Percentiles rank a stretch among this genome's conserved stretches.
phyloP scores from a whole-genome alignment of 768 basidiomycete species.

The Amanita phalloides region DNA sequence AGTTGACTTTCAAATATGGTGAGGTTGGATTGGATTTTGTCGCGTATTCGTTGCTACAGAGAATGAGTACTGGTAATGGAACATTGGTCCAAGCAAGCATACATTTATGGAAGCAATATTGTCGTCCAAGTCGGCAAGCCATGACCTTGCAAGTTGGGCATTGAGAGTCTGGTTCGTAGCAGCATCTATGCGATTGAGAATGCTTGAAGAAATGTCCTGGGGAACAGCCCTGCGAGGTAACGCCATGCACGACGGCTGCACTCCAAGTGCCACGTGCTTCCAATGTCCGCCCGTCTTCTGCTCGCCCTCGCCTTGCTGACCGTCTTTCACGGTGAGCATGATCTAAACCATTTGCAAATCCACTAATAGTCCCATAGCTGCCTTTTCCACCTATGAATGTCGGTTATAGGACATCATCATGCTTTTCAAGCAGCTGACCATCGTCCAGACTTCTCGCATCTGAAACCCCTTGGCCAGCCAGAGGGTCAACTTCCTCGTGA shows the following conservation, averaged over 20 bases:
- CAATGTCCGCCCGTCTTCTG: constrained; percentile 37
- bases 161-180: constrained; percentile 47
- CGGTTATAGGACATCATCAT: constrained; percentile 15
- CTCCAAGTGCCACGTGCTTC: constrained; percentile 7
- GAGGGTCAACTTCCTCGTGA: constrained; percentile 56
- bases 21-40: constrained; percentile 57
- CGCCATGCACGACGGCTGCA: constrained; percentile 37
- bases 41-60: constrained; percentile 54
- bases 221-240: constrained; percentile 49
- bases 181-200: constrained; percentile 61
- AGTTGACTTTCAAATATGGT: constrained; percentile 57
- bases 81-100: constrained; percentile 7
- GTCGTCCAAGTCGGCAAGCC: constrained; percentile 64
- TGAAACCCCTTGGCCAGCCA: constrained; percentile 67
- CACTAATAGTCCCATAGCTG: constrained; percentile 39
- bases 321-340: constrained; percentile 42
- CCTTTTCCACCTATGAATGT: constrained; percentile 78
- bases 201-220: constrained; percentile 59
- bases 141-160: constrained; percentile 51
- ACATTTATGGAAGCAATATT: constrained; percentile 69
- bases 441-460: constrained; percentile 53
- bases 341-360: constrained; percentile 2
- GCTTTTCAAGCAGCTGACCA: constrained; percentile 1
- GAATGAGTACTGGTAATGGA: constrained; percentile 10
- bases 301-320: constrained; percentile 34